These are phyloP conservation scores for Borealophlyctis nickersoniae DNA, from an alignment of 192 early-diverging fungal species.

Conservation along the genomic window DNA sequence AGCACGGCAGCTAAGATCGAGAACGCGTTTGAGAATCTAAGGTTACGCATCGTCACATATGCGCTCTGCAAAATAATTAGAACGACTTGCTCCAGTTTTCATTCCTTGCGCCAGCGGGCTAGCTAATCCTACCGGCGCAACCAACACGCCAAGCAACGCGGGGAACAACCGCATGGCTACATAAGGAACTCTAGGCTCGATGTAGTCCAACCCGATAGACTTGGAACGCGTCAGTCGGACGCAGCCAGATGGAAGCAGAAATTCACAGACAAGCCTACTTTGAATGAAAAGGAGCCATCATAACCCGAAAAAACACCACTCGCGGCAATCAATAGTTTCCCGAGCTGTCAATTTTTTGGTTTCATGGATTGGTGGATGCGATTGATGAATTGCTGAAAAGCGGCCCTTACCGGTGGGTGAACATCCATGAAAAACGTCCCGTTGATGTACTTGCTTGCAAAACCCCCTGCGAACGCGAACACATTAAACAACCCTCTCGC, in stretches of 20 bases:
- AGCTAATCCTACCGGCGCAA: slow-evolving; percentile 50
- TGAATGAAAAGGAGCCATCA: slow-evolving; percentile 49
- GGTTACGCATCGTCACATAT: slow-evolving; percentile 50
- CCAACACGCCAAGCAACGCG: slow-evolving; percentile 73
- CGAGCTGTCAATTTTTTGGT: slow-evolving; percentile 20
- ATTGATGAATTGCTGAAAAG: not conserved
- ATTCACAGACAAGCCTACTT: slow-evolving; percentile 15
- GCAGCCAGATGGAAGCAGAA: not conserved
- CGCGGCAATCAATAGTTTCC: slow-evolving; percentile 45
- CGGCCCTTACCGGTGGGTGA: slow-evolving; percentile 42
- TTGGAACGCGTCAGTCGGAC: slow-evolving; percentile 9
- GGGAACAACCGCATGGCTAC: slow-evolving; percentile 79
- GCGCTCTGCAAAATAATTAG: slow-evolving; percentile 22
- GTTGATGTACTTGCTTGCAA: slow-evolving; percentile 51
- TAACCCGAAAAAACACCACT: slow-evolving; percentile 44
- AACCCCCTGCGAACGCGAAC: slow-evolving; percentile 27
- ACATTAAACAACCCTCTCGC: not conserved
- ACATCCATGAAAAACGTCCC: slow-evolving; percentile 55
- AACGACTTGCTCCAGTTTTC: not conserved
- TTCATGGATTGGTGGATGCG: not conserved
- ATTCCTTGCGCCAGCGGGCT: not conserved
- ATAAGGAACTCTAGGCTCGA: slow-evolving; percentile 80
- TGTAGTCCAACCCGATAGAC: slow-evolving; percentile 88
- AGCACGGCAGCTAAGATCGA: slow-evolving; percentile 42
- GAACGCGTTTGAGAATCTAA: slow-evolving; percentile 38